phyloP scores from a whole-genome alignment of 176 grass and related monocot species.

The Sorghum bicolor region Sorghum_bicolor_NCBIv3 NC_012874.2:3507001-3507500 shows the following conservation, averaged over 20 bases:
- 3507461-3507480: neutral
- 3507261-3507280: constrained; percentile 20
- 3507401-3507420: neutral
- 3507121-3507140: constrained; percentile 30
- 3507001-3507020: neutral
- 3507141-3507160: neutral
- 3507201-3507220: constrained; percentile 37
- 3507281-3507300: constrained; percentile 40
- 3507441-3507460: neutral
- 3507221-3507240: neutral
- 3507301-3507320: constrained; percentile 28
- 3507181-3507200: constrained; percentile 33
- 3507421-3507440: neutral
- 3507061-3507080: constrained; percentile 39
- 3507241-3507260: neutral
- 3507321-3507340: constrained; percentile 5
- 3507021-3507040: constrained; percentile 29
- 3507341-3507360: constrained; percentile 11
- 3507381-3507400: constrained; percentile 23
- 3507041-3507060: constrained; percentile 37
- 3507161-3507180: constrained; percentile 41
- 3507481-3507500: constrained; percentile 35
- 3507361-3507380: neutral
- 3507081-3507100: constrained; percentile 43
- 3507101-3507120: neutral